Evolutionary conservation across 805 yeast genomes (phyloP), one percentile per base, ranked within the genome.

Genomic region (Alloascoidea africana): DNA sequence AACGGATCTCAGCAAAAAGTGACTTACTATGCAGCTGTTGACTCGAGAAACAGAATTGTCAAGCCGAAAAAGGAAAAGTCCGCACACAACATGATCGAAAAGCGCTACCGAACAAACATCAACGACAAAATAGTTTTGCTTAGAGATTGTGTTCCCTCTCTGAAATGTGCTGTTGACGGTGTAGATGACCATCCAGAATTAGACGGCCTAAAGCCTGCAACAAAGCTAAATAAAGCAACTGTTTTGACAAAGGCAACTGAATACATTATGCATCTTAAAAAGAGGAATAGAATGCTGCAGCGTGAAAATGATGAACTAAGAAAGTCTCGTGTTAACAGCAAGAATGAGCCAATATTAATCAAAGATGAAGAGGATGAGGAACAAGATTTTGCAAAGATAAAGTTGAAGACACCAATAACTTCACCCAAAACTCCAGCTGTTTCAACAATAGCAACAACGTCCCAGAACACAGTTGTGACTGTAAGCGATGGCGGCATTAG

Each of bases 61-160:
- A 23, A 23, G n/a, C 30, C 30, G n/a, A 23, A 23, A n/a, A 63
- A 62, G 41, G 68, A 68, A 39, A 68, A 77, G 55, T 65, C 76
- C 1, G 68, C 83, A 4, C 93, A 82, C 56, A 82, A 81, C 50
- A 73, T 79, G 64, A 76, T 82, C 46, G 93, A 83, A 52, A 81
- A 81, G 57, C 76, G 79, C 50, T 83, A 83, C 55, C 58, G 93
- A 46, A 76, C 82, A 15, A 81, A 82, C 49, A 78, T 82, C 45
- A 82, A 80, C 49, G 63, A 77, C 38, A 78, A 76, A 53, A 80
- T 82, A 35, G 45, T 70, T 23, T 78, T 76, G 34, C 65, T 82
- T 19, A 63, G 85, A 50, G 80, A 80, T 46, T 78, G 84, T 2
- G 93, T 83, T 14, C 94, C 94, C 2, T 59, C 91, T 2, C 61